Percentiles rank a stretch among this genome's conserved stretches.
These are phyloP conservation scores for Plenodomus tracheiphilus DNA, from an alignment of 2,329 filamentous ascomycete genomes.

Conservation along the genomic window DNA sequence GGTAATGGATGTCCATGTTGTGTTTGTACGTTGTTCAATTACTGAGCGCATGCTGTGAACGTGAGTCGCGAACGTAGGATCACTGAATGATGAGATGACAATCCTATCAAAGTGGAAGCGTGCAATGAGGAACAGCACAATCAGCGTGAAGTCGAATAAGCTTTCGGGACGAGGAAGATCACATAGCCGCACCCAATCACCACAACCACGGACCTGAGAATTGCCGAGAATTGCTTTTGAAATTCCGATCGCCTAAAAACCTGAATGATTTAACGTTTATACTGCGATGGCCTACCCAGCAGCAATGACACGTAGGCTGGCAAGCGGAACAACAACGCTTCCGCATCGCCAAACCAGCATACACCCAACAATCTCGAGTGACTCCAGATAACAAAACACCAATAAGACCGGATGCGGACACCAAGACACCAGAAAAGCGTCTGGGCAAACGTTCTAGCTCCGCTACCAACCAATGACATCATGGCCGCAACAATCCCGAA, in stretches of 20 bases:
- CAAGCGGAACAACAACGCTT: background rate
- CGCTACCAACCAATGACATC: conserved; percentile 7
- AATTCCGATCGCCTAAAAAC: background rate
- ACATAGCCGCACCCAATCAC: background rate
- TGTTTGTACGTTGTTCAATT: too few relatives aligned
- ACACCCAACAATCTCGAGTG: background rate
- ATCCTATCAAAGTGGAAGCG: too few relatives aligned
- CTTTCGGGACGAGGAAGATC: background rate
- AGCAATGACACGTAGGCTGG: background rate
- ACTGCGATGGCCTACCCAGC: too few relatives aligned
- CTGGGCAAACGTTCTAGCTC: background rate
- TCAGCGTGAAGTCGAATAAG: background rate
- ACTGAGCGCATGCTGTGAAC: too few relatives aligned
- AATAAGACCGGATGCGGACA: background rate
- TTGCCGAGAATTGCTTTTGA: background rate
- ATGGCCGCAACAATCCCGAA: conserved; percentile 3
- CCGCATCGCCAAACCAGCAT: background rate
- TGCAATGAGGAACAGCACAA: too few relatives aligned
- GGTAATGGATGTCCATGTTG: too few relatives aligned
- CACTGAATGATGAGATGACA: too few relatives aligned
- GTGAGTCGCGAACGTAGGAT: too few relatives aligned
- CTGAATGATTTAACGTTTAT: background rate
- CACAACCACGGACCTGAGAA: background rate
- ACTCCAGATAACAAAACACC: background rate
- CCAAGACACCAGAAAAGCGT: background rate